A percentile compares a stretch with the other conserved stretches of the same genome.
These are phyloP conservation scores for Jamesozyma spencerorum DNA, from an alignment of 805 yeast species.

Conservation along the genomic window DNA sequence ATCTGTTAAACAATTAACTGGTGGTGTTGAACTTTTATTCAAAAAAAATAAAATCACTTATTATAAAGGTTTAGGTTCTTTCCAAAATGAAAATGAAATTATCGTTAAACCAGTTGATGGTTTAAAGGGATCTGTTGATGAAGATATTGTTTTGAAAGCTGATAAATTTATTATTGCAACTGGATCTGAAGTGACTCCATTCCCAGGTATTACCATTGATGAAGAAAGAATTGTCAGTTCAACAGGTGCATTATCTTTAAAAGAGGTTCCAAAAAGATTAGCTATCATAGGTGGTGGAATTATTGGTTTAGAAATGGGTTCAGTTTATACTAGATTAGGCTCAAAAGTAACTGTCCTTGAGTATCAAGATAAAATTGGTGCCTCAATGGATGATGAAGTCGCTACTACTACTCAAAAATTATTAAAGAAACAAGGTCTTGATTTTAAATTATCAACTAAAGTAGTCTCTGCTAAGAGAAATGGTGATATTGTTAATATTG, in stretches of 20 bases:
- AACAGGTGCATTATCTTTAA: conserved; percentile 79
- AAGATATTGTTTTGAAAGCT: conserved; percentile 61
- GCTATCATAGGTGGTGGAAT: conserved; percentile 98
- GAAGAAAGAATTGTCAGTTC: conserved; percentile 95
- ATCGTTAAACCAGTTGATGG: conserved; percentile 84
- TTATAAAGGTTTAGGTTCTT: conserved; percentile 88
- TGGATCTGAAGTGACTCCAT: conserved; percentile 96
- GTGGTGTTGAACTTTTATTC: conserved; percentile 90
- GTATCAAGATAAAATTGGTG: conserved; percentile 86
- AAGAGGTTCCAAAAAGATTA: conserved; percentile 85
- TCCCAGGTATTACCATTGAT: conserved; percentile 95
- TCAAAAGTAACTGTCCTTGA: conserved; percentile 91
- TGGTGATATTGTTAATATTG: conserved; percentile 81
- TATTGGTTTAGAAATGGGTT: conserved; percentile 98
- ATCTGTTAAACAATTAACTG: conserved; percentile 79
- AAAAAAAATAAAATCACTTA: conserved; percentile 92
- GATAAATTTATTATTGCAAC: conserved; percentile 92
- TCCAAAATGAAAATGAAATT: conserved; percentile 69
- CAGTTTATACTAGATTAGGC: conserved; percentile 93
- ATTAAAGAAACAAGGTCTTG: conserved; percentile 88
- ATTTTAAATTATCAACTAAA: conserved; percentile 87
- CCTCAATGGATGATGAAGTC: conserved; percentile 96
- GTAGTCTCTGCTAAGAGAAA: conserved; percentile 79
- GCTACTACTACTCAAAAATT: conserved; percentile 84
- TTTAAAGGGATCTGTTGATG: conserved; percentile 53